A percentile compares a stretch with the other conserved stretches of the same genome.
phyloP scores from a whole-genome alignment of 1,139 yeast genomes.

The Candida sp. region DNA sequence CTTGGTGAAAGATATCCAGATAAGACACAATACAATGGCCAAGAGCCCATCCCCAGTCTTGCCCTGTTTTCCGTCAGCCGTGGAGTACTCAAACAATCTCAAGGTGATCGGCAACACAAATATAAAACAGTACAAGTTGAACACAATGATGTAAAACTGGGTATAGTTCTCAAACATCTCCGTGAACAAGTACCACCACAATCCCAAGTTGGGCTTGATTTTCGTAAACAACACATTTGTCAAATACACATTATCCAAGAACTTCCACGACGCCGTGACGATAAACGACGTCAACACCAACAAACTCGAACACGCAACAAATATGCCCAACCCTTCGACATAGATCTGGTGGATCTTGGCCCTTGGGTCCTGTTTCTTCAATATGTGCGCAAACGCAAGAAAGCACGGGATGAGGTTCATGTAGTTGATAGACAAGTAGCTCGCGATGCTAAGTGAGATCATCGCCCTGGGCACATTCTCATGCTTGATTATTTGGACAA shows the following conservation, averaged over 20 bases:
- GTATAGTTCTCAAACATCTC: conserved; percentile 93
- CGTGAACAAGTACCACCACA: conserved; percentile 99
- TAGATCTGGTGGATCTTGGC: conserved; percentile 18
- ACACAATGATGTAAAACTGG: conserved; percentile 81
- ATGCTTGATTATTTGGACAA: conserved; percentile 49
- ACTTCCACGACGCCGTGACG: conserved; percentile 44
- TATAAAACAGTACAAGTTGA: conserved; percentile 74
- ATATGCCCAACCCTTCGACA: conserved; percentile 28
- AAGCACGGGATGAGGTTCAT: conserved; percentile 61
- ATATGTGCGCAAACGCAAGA: conserved; percentile 37
- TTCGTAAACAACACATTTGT: conserved; percentile 65
- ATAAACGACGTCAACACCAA: conserved; percentile 39
- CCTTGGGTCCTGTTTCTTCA: conserved; percentile 8
- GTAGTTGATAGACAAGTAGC: conserved; percentile 69
- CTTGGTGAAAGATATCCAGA: conserved; percentile 76
- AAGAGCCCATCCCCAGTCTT: conserved; percentile 58
- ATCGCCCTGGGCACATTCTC: conserved; percentile 50
- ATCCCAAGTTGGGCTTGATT: conserved; percentile 83
- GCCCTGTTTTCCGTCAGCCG: conserved; percentile 6
- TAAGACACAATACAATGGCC: conserved; percentile 63
- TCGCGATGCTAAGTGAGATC: conserved; percentile 61
- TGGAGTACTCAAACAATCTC: conserved; percentile 50
- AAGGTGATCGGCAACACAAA: conserved; percentile 78
- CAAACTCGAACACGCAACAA: conserved; percentile 27
- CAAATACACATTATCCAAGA: conserved; percentile 65